These are phyloP conservation scores for Aegilops speltoides DNA, from an alignment of 176 grass and related monocot species.

Conservation along the genomic window DNA sequence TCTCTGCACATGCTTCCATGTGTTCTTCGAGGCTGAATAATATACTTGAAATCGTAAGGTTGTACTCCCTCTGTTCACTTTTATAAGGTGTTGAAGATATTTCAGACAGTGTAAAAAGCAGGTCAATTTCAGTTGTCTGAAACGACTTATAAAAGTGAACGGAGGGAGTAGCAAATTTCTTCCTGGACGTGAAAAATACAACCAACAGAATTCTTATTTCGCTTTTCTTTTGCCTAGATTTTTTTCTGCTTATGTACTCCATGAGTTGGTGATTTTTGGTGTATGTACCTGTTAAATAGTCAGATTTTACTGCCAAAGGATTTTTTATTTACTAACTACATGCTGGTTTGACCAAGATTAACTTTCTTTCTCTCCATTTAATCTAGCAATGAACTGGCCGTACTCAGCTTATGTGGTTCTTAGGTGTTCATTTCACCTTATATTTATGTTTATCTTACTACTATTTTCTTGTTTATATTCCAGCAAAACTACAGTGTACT, in stretches of 20 bases:
- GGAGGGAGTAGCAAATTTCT: not conserved
- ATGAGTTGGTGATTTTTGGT: not conserved
- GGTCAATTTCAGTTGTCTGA: no score
- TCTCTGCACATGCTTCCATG: not conserved
- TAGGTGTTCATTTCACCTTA: slow-evolving; percentile 6
- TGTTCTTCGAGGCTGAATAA: not conserved
- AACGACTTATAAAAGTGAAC: no score
- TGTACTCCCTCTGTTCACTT: not conserved
- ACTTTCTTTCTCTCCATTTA: not conserved
- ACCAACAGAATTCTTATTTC: not conserved
- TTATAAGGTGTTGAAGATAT: no score
- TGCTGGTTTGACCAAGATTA: not conserved
- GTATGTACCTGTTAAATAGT: not conserved
- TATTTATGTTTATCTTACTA: slow-evolving; percentile 13
- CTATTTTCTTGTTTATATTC: slow-evolving; percentile 27
- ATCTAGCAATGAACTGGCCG: not conserved
- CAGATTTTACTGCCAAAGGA: not conserved
- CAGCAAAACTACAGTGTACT: slow-evolving; percentile 96
- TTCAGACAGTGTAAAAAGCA: no score
- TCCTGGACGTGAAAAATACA: not conserved
- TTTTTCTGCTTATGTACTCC: not conserved
- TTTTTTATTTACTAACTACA: not conserved
- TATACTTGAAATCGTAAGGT: not conserved
- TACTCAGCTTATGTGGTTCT: not conserved
- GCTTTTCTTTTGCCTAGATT: not conserved